Conservation (phyloP, 129 eudicot species). For the carrot (Daucus carota) region DNA sequence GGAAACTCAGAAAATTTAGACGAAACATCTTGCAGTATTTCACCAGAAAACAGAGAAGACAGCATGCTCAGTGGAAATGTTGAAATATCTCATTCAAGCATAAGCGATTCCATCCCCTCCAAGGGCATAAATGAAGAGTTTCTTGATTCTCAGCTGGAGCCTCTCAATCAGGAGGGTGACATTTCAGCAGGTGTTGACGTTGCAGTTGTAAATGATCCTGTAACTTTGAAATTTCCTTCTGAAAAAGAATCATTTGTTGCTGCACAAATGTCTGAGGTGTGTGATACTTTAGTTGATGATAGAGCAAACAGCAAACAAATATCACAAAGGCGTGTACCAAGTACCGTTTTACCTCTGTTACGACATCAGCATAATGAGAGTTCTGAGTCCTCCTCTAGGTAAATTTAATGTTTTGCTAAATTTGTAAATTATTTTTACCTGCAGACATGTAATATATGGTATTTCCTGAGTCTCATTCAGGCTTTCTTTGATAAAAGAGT, state of each 20-base stretch:
- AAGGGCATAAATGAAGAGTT: slow-evolving; percentile 22
- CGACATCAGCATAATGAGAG: slow-evolving; percentile 70
- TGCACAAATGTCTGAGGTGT: slow-evolving; percentile 23
- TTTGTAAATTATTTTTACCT: neutral
- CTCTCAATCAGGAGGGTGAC: slow-evolving; percentile 20
- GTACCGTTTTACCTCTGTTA: slow-evolving; percentile 61
- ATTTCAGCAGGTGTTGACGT: slow-evolving; percentile 17
- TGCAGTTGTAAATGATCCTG: slow-evolving; percentile 21
- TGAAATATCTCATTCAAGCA: slow-evolving; percentile 35
- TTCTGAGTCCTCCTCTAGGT: slow-evolving; percentile 93
- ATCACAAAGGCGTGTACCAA: slow-evolving; percentile 47
- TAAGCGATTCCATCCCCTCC: slow-evolving; percentile 23
- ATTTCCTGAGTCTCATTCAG: slow-evolving; percentile 2
- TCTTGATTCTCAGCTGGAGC: slow-evolving; percentile 10
- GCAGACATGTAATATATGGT: neutral
- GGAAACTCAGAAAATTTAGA: slow-evolving; percentile 33
- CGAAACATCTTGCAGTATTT: slow-evolving; percentile 27
- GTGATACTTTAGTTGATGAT: slow-evolving; percentile 30
- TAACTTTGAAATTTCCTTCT: slow-evolving; percentile 25
- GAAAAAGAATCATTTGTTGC: slow-evolving; percentile 31
- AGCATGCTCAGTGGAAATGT: slow-evolving; percentile 30
- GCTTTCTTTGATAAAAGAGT: neutral
- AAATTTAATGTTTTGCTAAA: neutral
- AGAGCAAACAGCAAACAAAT: slow-evolving; percentile 33
- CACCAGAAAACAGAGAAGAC: slow-evolving; percentile 28